A percentile compares a stretch with the other conserved stretches of the same genome.
Conservation (phyloP, 2,329 filamentous ascomycete species). For the Teratosphaeria nubilosa region DNA sequence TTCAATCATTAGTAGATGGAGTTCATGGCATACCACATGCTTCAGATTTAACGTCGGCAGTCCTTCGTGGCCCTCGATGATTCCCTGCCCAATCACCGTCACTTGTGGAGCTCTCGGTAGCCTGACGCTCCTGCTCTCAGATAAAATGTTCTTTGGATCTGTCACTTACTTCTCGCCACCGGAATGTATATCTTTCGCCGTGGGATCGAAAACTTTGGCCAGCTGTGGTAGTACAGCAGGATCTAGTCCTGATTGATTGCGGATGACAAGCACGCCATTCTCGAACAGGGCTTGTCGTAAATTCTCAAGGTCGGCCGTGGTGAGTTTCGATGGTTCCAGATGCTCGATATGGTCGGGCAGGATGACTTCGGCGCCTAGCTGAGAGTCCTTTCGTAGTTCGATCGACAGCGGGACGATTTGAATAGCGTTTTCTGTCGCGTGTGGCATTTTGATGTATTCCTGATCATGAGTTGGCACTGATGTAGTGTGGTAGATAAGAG, state of each 20-base stretch:
- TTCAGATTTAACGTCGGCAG: slow-evolving; percentile 11
- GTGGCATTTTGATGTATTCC: not conserved
- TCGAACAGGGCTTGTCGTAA: slow-evolving; percentile 11
- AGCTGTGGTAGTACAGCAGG: slow-evolving; percentile 9
- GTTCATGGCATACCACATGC: slow-evolving; percentile 5
- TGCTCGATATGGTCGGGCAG: not conserved
- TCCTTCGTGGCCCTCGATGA: slow-evolving; percentile 10
- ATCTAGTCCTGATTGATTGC: slow-evolving; percentile 10
- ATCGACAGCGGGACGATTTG: not conserved
- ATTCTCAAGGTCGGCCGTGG: not conserved
- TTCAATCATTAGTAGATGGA: too few relatives aligned
- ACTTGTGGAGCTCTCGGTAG: slow-evolving; percentile 12
- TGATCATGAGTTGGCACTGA: not conserved
- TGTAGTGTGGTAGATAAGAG: not conserved
- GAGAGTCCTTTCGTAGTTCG: not conserved
- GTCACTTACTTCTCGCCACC: slow-evolving; percentile 12
- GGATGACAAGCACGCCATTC: slow-evolving; percentile 12
- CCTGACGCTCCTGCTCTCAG: not conserved
- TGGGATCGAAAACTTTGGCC: slow-evolving; percentile 11
- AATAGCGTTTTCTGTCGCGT: not conserved
- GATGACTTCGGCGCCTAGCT: not conserved
- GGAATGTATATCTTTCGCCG: slow-evolving; percentile 11
- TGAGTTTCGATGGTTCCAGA: not conserved
- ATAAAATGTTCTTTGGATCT: slow-evolving; percentile 4
- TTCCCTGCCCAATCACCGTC: slow-evolving; percentile 13